phyloP scores from a whole-genome alignment of 2,329 filamentous ascomycete species.

The Mycosphaerelloides madeirae region DNA sequence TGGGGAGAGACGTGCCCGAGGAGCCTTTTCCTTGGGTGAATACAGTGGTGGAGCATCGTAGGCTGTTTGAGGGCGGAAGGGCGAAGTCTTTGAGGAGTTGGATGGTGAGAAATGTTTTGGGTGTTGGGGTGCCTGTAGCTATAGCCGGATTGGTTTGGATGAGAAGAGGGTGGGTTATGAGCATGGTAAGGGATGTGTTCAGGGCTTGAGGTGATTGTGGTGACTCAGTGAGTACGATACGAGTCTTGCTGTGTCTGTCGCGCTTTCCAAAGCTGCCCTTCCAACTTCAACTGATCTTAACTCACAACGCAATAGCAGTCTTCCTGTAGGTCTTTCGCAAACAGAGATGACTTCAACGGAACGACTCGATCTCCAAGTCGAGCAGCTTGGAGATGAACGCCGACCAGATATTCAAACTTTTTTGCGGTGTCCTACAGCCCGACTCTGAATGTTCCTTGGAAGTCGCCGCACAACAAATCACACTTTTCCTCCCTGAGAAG shows the following conservation, averaged over 20 bases:
- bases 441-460: conserved; percentile 3
- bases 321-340: too few species aligned
- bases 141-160: not conserved
- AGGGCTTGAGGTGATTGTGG: too few species aligned
- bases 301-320: too few species aligned
- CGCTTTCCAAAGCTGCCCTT: too few species aligned
- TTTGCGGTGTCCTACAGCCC: conserved; percentile 3
- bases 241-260: too few species aligned
- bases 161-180: not conserved
- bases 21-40: conserved; percentile 19
- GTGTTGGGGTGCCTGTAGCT: not conserved
- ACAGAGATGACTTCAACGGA: not conserved
- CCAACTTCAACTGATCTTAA: too few species aligned
- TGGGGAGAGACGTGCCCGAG: conserved; percentile 8
- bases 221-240: too few species aligned
- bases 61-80: not conserved
- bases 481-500: not conserved
- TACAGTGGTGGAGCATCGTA: conserved; percentile 11
- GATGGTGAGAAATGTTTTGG: not conserved
- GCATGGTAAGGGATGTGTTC: too few species aligned
- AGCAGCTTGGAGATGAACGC: conserved; percentile 4
- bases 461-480: not conserved
- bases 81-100: not conserved
- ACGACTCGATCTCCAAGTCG: conserved; percentile 1
- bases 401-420: conserved; percentile 3